Conservation (phyloP, 805 yeast species). For the Candida nitratophila region DNA sequence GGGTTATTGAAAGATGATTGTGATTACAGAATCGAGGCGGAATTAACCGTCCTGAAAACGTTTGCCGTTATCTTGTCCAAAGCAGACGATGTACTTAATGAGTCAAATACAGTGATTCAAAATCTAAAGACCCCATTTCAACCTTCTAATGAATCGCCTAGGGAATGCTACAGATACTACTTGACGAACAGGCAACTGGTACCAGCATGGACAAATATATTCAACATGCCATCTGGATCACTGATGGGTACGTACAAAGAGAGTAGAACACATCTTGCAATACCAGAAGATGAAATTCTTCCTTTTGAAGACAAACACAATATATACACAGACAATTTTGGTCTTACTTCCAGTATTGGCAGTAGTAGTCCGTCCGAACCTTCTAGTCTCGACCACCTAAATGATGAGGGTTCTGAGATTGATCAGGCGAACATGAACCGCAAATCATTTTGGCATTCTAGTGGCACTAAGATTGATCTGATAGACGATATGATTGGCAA, state of each 20-base stretch:
- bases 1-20: not conserved
- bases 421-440: not conserved
- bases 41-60: not conserved
- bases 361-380: no score
- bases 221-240: conserved; percentile 5
- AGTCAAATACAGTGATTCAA: conserved; percentile 9
- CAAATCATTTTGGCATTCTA: not conserved
- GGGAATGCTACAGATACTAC: conserved; percentile 11
- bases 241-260: conserved; percentile 1
- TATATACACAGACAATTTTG: no score
- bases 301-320: not conserved
- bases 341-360: not conserved
- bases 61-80: not conserved
- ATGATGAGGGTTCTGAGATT: no score
- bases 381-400: no score
- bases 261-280: not conserved
- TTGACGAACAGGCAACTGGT: conserved; percentile 5
- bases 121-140: conserved; percentile 1
- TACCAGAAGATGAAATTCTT: conserved; percentile 8
- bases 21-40: not conserved
- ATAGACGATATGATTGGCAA: not conserved
- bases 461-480: not conserved
- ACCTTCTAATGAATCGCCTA: not conserved
- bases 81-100: conserved; percentile 2
- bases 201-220: conserved; percentile 14